phyloP scores from a whole-genome alignment of 805 yeast genomes.

The Candida ovalis region DNA sequence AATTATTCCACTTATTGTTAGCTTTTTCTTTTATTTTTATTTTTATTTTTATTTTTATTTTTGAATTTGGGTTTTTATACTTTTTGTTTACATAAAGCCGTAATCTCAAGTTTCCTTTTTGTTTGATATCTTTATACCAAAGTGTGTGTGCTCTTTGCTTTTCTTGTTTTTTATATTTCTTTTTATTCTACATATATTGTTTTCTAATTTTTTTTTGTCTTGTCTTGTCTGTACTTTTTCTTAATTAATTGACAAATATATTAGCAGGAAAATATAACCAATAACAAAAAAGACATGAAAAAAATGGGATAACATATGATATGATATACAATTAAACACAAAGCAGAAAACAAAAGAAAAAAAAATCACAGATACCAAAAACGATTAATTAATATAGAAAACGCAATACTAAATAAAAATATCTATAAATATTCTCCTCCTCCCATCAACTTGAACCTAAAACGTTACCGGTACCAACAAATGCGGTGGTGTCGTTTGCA shows the following conservation, averaged over 20 bases:
- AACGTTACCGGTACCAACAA: slow-evolving; percentile 25
- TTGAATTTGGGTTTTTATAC: not conserved
- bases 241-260: not conserved
- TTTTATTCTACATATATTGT: not conserved
- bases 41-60: not conserved
- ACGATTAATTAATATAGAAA: not conserved
- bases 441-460: slow-evolving; percentile 16
- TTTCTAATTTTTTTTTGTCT: not conserved
- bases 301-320: not conserved
- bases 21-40: not conserved
- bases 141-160: not conserved
- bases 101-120: not conserved
- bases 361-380: not conserved
- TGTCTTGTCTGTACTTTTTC: not conserved
- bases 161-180: not conserved
- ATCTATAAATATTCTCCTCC: too few species aligned
- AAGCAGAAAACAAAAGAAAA: not conserved
- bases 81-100: not conserved
- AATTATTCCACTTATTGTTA: not conserved
- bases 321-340: slow-evolving; percentile 1
- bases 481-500: slow-evolving; percentile 2
- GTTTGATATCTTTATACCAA: too few species aligned
- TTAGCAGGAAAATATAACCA: not conserved
- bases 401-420: not conserved
- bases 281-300: not conserved